Evolutionary conservation across 495 filamentous ascomycete genomes (phyloP).

Genomic region (Penicillium coffeae): DNA sequence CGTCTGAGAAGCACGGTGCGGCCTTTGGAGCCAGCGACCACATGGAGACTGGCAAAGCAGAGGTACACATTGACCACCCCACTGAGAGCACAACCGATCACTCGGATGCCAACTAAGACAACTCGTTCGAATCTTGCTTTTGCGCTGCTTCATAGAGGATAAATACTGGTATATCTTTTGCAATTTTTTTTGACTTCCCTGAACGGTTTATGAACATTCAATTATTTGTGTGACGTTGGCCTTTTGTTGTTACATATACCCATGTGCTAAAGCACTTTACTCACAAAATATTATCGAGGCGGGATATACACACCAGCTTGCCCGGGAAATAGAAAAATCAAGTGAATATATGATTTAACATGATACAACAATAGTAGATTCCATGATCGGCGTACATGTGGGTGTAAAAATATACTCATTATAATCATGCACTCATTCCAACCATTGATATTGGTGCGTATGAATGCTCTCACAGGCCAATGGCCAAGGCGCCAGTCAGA

Average conservation of each 20-base stretch:
- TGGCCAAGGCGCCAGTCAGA: conserved; percentile 16
- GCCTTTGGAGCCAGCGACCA: conserved; percentile 8
- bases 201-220: not conserved
- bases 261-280: conserved; percentile 5
- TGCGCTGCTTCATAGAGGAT: not conserved
- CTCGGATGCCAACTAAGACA: not conserved
- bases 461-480: conserved; percentile 19
- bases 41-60: conserved; percentile 25
- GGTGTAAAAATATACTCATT: not conserved
- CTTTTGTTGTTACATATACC: conserved; percentile 9
- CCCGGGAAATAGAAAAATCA: not conserved
- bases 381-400: not conserved
- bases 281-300: conserved; percentile 2
- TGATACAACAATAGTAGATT: not conserved
- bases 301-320: too few species aligned
- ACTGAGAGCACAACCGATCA: conserved; percentile 12
- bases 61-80: conserved; percentile 15
- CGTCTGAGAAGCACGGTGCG: conserved; percentile 25
- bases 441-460: too few species aligned
- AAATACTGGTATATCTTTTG: not conserved
- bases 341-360: not conserved
- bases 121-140: not conserved
- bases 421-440: not conserved
- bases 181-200: not conserved
- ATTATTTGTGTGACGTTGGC: not conserved